Conservation (phyloP, 2,329 filamentous ascomycete species). For the Aspergillus intermedius region DNA sequence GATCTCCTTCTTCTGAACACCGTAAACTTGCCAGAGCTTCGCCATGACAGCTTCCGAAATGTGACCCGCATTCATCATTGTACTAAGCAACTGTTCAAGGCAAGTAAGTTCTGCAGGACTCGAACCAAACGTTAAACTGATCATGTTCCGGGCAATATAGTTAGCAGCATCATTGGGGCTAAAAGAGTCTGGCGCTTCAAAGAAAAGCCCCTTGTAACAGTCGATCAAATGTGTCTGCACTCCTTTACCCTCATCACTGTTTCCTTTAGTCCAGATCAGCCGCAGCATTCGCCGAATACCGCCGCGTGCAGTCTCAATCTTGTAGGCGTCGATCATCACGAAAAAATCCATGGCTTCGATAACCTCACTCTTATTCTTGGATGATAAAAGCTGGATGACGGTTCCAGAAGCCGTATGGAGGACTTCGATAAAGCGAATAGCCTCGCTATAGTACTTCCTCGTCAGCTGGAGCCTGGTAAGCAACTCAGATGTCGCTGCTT, state of each 20-base stretch:
- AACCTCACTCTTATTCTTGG: constrained; percentile 95
- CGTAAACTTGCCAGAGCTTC: constrained; percentile 97
- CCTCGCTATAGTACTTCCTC: constrained; percentile 86
- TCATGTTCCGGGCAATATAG: constrained; percentile 97
- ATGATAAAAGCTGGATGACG: constrained; percentile 81
- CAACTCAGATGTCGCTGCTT: constrained; percentile 81
- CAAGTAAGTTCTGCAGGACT: constrained; percentile 93
- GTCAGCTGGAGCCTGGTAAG: constrained; percentile 83
- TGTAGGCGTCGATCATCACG: constrained; percentile 89
- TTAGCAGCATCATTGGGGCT: constrained; percentile 84
- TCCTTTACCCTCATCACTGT: constrained; percentile 97
- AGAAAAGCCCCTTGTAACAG: constrained; percentile 92
- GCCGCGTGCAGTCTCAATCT: constrained; percentile 83
- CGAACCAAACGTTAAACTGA: constrained; percentile 92
- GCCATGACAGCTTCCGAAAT: constrained; percentile 79
- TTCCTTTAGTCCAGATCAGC: constrained; percentile 98
- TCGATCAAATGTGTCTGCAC: constrained; percentile 96
- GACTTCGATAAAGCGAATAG: constrained; percentile 86
- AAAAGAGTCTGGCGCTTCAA: constrained; percentile 86
- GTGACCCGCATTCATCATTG: constrained; percentile 92
- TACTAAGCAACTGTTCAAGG: constrained; percentile 86
- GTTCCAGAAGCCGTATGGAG: constrained; percentile 74
- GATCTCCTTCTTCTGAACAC: constrained; percentile 86
- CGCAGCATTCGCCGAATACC: constrained; percentile 94
- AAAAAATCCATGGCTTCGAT: constrained; percentile 99